Evolutionary conservation across 2,329 filamentous ascomycete species (phyloP).

Genomic region (Fusarium sp.): DNA sequence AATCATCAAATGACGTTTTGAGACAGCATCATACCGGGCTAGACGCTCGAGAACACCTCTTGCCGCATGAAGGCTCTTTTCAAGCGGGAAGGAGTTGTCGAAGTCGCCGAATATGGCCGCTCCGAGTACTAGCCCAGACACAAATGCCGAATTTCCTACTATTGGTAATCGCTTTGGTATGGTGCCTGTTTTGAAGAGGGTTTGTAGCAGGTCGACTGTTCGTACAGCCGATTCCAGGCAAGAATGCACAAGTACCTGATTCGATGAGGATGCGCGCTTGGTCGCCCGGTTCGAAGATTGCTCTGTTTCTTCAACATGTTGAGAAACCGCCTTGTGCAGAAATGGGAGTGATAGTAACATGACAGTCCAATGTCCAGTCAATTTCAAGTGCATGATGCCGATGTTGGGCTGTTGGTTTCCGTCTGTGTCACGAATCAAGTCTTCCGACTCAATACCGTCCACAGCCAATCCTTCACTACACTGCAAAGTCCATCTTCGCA

Average conservation of each 20-base stretch:
- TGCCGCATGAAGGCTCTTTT: conserved; percentile 43
- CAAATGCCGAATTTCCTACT: conserved; percentile 59
- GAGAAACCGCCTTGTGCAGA: conserved; percentile 48
- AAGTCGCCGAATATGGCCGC: conserved; percentile 60
- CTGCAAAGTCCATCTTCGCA: conserved; percentile 42
- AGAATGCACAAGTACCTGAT: conserved; percentile 48
- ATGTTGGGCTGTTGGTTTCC: conserved; percentile 43
- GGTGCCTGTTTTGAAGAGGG: conserved; percentile 48
- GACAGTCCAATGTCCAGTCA: conserved; percentile 55
- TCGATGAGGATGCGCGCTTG: conserved; percentile 18
- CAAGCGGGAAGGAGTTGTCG: conserved; percentile 51
- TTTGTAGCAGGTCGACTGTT: conserved; percentile 54
- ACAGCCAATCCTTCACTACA: conserved; percentile 29
- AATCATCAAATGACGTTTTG: conserved; percentile 42
- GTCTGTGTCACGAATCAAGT: conserved; percentile 22
- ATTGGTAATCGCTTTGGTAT: conserved; percentile 59
- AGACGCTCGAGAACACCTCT: conserved; percentile 44
- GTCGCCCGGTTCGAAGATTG: conserved; percentile 12
- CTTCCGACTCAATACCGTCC: conserved; percentile 41
- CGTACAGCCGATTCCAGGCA: conserved; percentile 53
- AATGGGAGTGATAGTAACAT: conserved; percentile 54
- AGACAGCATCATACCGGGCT: conserved; percentile 32
- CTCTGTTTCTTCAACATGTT: conserved; percentile 39
- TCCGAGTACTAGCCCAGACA: conserved; percentile 58
- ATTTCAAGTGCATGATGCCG: conserved; percentile 49